Base-by-base conservation (phyloP, 192 early-diverging fungal genomes). In the Neocallimastix lanati region DNA sequence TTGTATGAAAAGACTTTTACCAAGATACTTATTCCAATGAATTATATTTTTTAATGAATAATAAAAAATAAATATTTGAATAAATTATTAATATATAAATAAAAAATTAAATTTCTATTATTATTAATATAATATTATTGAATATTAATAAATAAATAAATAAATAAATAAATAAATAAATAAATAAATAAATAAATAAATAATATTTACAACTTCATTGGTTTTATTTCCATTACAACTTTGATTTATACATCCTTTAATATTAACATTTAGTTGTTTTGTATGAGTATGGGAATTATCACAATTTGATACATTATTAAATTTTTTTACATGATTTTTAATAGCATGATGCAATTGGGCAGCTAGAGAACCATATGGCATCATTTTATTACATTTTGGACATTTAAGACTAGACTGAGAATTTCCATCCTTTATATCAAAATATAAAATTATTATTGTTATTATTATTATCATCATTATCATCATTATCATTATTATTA, bases 221-320 rank as follows among this genome's bases (percentile, higher is more conserved):
- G 76, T 76, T 85, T 95, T 86, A 2, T 76, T 85, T 5, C 96
- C 96, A 4, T 82, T 80, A 83, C 95, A 98, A 27, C 88, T 86
- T 0, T 86, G 83, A 15, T 85, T 81, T 13, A 92, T 81, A 82
- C 95, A 98, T 35, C 90, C 84, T 4, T 88, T 82, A 0, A 91
- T 94, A 28, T 89, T 85, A 5, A 96, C 94, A 18, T 89, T 86
- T 76, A 94, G 82, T 77, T 87, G 82, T 29, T 92, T 88, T 9
- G 95, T 93, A 12, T 83, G 79, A 29, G 90, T 87, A 6, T 78
- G 81, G 81, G 95, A 97, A 77, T 97, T 94, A 79, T 96, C 94
- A 85, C 97, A 99, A 29, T 90, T 79, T 50, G 91, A 81, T 83
- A 85, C 89, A 27, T 92, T 89, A 83, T 94, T 92, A 85, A 93